These are phyloP conservation scores for Paracoccidioides lutzii DNA, from an alignment of 2,329 filamentous ascomycete species.

Conservation along the genomic window DNA sequence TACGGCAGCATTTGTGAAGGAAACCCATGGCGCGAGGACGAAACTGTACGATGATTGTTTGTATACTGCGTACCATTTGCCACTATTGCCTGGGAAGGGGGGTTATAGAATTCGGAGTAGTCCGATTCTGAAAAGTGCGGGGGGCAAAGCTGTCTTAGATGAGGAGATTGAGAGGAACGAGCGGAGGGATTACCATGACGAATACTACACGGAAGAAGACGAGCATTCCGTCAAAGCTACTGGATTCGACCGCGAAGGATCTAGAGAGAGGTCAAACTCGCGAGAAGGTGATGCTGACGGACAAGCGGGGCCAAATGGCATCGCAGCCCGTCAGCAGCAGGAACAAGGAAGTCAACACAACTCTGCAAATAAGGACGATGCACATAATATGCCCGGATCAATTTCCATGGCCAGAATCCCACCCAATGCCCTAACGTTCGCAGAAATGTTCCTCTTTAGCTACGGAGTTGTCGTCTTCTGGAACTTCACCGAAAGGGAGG, in stretches of 20 bases:
- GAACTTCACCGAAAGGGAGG: slow-evolving; percentile 94
- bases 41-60: slow-evolving; percentile 97
- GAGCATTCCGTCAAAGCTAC: slow-evolving; percentile 33
- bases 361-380: not conserved
- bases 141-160: slow-evolving; percentile 83
- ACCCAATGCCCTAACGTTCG: slow-evolving; percentile 64
- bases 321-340: slow-evolving; percentile 17
- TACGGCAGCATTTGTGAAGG: slow-evolving; percentile 78
- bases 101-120: slow-evolving; percentile 82
- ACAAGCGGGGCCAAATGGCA: slow-evolving; percentile 11
- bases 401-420: slow-evolving; percentile 33
- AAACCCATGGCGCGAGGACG: slow-evolving; percentile 77
- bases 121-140: slow-evolving; percentile 81
- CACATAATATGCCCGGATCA: not conserved
- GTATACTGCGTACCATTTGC: slow-evolving; percentile 89
- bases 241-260: slow-evolving; percentile 17
- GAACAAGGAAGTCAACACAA: slow-evolving; percentile 16
- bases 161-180: slow-evolving; percentile 95
- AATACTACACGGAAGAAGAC: slow-evolving; percentile 61
- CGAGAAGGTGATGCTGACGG: slow-evolving; percentile 1
- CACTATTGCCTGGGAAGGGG: slow-evolving; percentile 69
- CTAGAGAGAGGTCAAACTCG: not conserved
- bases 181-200: slow-evolving; percentile 74
- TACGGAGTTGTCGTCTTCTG: slow-evolving; percentile 98
- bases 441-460: slow-evolving; percentile 93